A percentile compares a stretch with the other conserved stretches of the same genome.
These are phyloP conservation scores for Trichoderma harzianum DNA, from an alignment of 2,329 filamentous ascomycete species.

Conservation along the genomic window DNA sequence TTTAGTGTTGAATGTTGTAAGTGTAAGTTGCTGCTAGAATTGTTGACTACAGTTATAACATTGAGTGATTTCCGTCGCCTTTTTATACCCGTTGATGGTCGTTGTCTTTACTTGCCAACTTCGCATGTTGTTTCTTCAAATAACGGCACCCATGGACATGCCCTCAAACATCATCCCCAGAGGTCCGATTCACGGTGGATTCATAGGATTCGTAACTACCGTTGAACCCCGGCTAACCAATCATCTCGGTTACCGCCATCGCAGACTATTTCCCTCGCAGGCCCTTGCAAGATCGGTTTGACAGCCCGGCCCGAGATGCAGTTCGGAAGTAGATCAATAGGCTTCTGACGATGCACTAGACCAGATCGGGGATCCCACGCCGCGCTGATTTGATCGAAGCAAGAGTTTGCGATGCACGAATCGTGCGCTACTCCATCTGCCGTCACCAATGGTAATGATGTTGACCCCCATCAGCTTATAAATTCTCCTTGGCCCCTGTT, in stretches of 20 bases:
- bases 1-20: neutral
- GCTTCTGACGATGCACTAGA: neutral
- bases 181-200: neutral
- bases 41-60: neutral
- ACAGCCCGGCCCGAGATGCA: slow-evolving; percentile 10
- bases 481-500: neutral
- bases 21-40: neutral
- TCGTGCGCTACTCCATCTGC: neutral
- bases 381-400: neutral
- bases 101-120: neutral
- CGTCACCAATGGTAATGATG: neutral
- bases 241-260: neutral
- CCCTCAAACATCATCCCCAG: neutral
- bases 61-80: neutral
- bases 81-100: neutral
- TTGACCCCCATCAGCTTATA: neutral
- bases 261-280: slow-evolving; percentile 1
- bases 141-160: neutral
- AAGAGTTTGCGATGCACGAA: slow-evolving; percentile 7
- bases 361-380: neutral
- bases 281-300: neutral
- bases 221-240: neutral
- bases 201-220: neutral
- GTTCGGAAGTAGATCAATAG: neutral
- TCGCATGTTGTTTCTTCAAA: neutral